A percentile compares a stretch with the other conserved stretches of the same genome.
Conservation (phyloP, 805 yeast genomes). For the Huiozyma naganishii region DNA sequence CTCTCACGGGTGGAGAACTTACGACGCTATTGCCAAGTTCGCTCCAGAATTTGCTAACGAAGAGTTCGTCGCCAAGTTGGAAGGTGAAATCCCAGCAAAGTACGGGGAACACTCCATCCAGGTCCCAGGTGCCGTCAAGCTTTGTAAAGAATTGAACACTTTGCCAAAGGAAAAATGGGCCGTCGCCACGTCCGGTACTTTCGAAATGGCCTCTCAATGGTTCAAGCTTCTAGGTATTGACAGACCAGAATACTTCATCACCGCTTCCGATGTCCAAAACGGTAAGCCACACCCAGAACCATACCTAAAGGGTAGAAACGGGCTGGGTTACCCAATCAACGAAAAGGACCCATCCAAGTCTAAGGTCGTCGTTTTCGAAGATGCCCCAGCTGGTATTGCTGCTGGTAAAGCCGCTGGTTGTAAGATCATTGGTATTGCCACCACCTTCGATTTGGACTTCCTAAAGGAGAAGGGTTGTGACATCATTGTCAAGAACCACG, state of each 20-base stretch:
- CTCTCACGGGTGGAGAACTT: conserved; percentile 77
- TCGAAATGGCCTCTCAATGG: conserved; percentile 71
- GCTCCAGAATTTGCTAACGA: conserved; percentile 65
- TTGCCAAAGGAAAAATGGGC: conserved; percentile 62
- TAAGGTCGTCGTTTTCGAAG: conserved; percentile 65
- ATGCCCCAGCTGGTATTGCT: conserved; percentile 78
- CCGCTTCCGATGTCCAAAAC: conserved; percentile 66
- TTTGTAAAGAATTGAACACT: conserved; percentile 43
- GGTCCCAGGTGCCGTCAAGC: conserved; percentile 63
- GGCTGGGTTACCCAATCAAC: conserved; percentile 29
- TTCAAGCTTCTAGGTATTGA: conserved; percentile 50
- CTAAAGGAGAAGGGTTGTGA: conserved; percentile 72
- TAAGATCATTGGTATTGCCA: conserved; percentile 70
- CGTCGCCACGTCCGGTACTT: conserved; percentile 77
- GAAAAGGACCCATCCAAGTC: conserved; percentile 29
- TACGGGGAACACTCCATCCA: conserved; percentile 66
- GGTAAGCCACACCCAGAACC: conserved; percentile 90
- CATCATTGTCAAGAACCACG: conserved; percentile 67
- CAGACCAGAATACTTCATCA: conserved; percentile 66
- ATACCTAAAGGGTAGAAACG: conserved; percentile 46
- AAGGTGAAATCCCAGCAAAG: conserved; percentile 57
- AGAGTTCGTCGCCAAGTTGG: conserved; percentile 55
- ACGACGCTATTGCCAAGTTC: conserved; percentile 62
- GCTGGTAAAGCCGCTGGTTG: conserved; percentile 84
- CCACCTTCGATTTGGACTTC: conserved; percentile 60